Percentiles rank a stretch among this genome's conserved stretches.
phyloP scores from a whole-genome alignment of 164 flowering plant genomes.

The Platanus orientalis region DNA sequence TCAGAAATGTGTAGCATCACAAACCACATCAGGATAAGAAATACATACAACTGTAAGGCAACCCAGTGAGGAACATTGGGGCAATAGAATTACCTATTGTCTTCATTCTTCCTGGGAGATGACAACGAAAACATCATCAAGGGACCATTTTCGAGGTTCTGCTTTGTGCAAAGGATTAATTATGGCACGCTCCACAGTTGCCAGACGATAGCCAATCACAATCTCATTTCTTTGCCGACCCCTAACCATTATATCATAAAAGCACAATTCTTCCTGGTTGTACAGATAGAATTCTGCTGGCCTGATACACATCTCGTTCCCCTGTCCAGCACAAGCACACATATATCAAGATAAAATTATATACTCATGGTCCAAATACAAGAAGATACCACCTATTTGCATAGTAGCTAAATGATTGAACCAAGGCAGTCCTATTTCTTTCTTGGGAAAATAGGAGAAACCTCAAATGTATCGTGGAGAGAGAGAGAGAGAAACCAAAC shows the following conservation, averaged over 20 bases:
- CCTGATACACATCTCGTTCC: constrained; percentile 81
- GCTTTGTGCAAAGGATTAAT: constrained; percentile 63
- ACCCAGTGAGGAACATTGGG: no score
- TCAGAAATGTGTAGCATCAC: no score
- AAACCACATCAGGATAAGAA: no score
- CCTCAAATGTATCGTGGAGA: no score
- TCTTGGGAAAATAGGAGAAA: no score
- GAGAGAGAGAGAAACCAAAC: no score
- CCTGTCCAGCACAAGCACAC: constrained; percentile 37
- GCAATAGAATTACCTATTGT: not conserved
- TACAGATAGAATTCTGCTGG: constrained; percentile 86
- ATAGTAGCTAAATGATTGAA: no score
- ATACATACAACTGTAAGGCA: no score
- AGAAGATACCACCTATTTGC: no score
- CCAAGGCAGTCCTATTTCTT: no score
- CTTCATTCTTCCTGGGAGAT: constrained; percentile 45
- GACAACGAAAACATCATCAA: constrained; percentile 82
- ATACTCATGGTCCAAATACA: no score
- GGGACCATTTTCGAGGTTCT: constrained; percentile 64
- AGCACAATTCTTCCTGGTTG: constrained; percentile 77
- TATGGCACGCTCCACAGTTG: constrained; percentile 54
- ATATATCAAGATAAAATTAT: no score
- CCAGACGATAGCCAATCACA: constrained; percentile 79
- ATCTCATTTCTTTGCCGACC: constrained; percentile 76
- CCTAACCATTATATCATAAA: constrained; percentile 68